These are phyloP conservation scores for Proteromonas lacertae DNA, from an alignment of 352 stramenopile species.

Conservation along the genomic window DNA sequence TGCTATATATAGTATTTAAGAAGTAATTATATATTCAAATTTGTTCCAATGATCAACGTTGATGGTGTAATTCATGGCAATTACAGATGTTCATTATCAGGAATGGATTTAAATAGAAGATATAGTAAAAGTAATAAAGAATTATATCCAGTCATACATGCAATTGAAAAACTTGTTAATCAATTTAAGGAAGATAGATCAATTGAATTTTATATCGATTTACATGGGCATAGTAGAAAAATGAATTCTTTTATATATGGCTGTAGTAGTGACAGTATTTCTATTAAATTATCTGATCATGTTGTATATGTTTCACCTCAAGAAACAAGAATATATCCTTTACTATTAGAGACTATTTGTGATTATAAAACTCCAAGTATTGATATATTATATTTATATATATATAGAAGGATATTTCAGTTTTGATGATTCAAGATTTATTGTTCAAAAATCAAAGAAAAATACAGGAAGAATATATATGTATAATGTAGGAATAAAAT, in stretches of 20 bases:
- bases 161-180: constrained; percentile 28
- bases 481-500: constrained; percentile 27
- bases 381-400: neutral
- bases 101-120: constrained; percentile 40
- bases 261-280: constrained; percentile 2
- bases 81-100: constrained; percentile 36
- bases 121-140: constrained; percentile 13
- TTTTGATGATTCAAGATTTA: neutral
- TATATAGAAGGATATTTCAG: constrained; percentile 2
- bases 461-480: constrained; percentile 24
- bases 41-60: constrained; percentile 62
- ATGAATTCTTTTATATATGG: constrained; percentile 49
- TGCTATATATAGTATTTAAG: no score
- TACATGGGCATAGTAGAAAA: constrained; percentile 43
- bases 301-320: neutral
- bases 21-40: constrained; percentile 11
- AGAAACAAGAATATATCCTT: neutral
- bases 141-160: constrained; percentile 28
- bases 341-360: neutral
- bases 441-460: neutral
- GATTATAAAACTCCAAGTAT: neutral
- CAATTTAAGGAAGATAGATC: constrained; percentile 14
- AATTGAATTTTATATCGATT: constrained; percentile 34
- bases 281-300: neutral
- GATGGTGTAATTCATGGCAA: constrained; percentile 61